A percentile compares a stretch with the other conserved stretches of the same genome.
phyloP scores from a whole-genome alignment of 106 monocot species.

The Dendrobium nobile region DNA sequence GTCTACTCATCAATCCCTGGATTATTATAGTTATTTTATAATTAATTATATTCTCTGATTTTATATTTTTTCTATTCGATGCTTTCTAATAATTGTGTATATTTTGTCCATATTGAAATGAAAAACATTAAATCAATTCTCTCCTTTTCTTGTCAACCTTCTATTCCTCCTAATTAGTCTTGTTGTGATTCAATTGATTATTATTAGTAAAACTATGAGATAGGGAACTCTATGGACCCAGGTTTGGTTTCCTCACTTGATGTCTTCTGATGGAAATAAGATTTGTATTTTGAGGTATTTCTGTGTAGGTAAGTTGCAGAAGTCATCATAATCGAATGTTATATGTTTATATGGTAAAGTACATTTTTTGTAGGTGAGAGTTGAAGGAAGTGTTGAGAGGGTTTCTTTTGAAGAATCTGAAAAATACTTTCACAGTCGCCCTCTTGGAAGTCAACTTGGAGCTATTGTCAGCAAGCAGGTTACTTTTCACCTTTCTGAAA shows the following conservation, averaged over 20 bases:
- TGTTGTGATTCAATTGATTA: neutral
- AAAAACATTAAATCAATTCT: too few species aligned
- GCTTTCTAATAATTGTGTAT: too few species aligned
- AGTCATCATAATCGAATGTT: neutral
- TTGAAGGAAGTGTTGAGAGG: conserved; percentile 77
- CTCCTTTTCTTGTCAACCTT: too few species aligned
- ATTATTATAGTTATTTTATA: too few species aligned
- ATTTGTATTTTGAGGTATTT: neutral
- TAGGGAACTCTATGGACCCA: neutral
- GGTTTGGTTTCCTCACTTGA: neutral
- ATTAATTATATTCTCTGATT: too few species aligned
- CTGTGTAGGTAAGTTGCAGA: neutral
- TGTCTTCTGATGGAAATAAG: neutral
- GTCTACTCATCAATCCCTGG: too few species aligned
- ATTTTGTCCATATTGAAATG: too few species aligned
- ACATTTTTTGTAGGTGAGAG: conserved; percentile 61
- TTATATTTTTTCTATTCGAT: too few species aligned
- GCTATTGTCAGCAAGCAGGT: conserved; percentile 94
- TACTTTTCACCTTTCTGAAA: neutral
- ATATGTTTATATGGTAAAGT: neutral
- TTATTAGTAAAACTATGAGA: neutral
- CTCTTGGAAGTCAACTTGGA: conserved; percentile 91
- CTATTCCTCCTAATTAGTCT: neutral
- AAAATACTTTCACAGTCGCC: conserved; percentile 83
- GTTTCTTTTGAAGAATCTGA: conserved; percentile 83